Evolutionary conservation across 2,329 filamentous ascomycete genomes (phyloP).

Genomic region (Helminthosporium solani): DNA sequence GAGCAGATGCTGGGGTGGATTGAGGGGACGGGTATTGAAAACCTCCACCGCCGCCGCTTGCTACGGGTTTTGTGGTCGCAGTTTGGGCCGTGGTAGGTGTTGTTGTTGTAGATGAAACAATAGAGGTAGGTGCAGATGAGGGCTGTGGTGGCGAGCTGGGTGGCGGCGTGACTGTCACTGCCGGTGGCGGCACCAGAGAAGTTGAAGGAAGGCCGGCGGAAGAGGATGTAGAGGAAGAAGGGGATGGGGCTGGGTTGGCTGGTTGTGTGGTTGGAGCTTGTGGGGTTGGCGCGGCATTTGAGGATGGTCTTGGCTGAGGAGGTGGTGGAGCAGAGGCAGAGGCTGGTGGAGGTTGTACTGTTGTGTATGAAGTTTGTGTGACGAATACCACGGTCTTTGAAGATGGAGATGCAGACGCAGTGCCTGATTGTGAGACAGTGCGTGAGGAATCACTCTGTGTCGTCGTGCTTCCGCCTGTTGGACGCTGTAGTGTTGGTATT

Average conservation of each 20-base stretch:
- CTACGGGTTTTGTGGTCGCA: neutral
- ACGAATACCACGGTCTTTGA: conserved; percentile 4
- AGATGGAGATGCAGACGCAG: neutral
- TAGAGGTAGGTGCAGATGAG: neutral
- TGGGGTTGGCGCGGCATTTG: neutral
- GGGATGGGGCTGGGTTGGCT: conserved; percentile 5
- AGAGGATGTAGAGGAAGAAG: neutral
- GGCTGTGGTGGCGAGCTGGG: neutral
- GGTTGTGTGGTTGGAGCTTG: conserved; percentile 5
- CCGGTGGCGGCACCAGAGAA: conserved; percentile 1
- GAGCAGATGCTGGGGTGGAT: neutral
- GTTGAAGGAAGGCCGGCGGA: neutral
- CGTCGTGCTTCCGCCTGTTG: neutral
- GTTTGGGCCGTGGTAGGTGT: neutral
- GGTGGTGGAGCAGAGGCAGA: neutral
- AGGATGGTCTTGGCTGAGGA: neutral
- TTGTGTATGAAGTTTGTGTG: conserved; percentile 10
- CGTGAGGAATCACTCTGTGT: neutral
- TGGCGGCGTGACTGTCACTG: neutral
- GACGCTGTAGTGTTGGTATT: conserved; percentile 1
- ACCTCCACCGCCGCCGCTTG: neutral
- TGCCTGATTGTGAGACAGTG: neutral
- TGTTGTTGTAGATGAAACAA: neutral
- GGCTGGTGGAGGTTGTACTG: neutral
- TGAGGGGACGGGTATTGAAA: neutral